Evolutionary conservation across 2,329 filamentous ascomycete species (phyloP), one percentile per base, ranked within the genome.

Genomic region (Phyllachora maydis): DNA sequence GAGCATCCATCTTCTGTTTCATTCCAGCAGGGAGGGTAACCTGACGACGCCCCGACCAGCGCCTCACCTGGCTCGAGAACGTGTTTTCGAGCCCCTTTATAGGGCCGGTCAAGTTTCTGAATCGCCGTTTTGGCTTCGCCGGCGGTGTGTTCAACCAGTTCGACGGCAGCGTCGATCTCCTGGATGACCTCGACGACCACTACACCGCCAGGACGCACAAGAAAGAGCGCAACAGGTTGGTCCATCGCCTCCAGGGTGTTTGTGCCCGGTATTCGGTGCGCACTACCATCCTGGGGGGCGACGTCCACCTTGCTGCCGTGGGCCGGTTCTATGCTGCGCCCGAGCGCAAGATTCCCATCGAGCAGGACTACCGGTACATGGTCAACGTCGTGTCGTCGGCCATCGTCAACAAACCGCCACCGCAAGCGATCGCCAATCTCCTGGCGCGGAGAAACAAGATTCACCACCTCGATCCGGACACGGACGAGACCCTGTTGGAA

Each of bases 31-130:
- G n/a, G n/a, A n/a, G n/a, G n/a, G n/a, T n/a, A n/a, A 11, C 6
- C 4, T 5, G 11, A 12, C 7, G 3, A 6, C 4, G 14, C 7
- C 11, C n/a, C 4, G 3, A n/a, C 4, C 32, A 69, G 60, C 79
- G 85, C 35, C 59, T 93, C 25, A 88, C 83, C n/a, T 93, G 85
- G 85, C 59, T 93, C 4, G 85, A 95, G 44, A 93, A 92, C 39
- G 76, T 93, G 28, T 65, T 95, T 35, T 64, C 65, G 10, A 90
- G 79, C 30, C 83, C 85, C 1, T 35, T 93, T 13, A 83, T 93
- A 40, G 82, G 75, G 0, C 82, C 83, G 0, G 68, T 93, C 41
- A 83, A 82, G 39, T 72, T 95, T 31, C 45, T 93, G 36, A 88
- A 92, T 54, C 77, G 83, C 44, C 68, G 83, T 14, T 91, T 95